These are phyloP conservation scores for Penicillium chermesinum DNA, from an alignment of 495 filamentous ascomycete genomes.

Conservation along the genomic window DNA sequence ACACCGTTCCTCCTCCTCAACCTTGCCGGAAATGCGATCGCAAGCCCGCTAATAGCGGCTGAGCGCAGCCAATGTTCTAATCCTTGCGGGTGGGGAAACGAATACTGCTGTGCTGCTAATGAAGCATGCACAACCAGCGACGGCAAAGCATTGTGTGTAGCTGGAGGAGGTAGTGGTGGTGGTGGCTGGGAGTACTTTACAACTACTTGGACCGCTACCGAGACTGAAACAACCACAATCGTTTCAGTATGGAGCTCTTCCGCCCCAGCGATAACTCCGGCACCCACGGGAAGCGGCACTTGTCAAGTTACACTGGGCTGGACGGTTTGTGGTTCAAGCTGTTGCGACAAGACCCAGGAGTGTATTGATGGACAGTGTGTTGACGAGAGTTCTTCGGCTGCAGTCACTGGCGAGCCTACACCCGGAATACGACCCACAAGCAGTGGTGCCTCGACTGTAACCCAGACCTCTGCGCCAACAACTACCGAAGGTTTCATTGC, in stretches of 20 bases:
- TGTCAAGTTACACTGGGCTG: slow-evolving; percentile 59
- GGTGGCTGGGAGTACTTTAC: slow-evolving; percentile 54
- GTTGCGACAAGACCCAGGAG: slow-evolving; percentile 68
- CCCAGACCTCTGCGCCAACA: slow-evolving; percentile 49
- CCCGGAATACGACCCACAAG: slow-evolving; percentile 70
- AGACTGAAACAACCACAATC: slow-evolving; percentile 60
- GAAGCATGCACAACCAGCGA: slow-evolving; percentile 58
- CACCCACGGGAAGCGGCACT: slow-evolving; percentile 40
- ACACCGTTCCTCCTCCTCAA: slow-evolving; percentile 24
- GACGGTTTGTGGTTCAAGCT: slow-evolving; percentile 64
- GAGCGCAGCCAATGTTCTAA: slow-evolving; percentile 47
- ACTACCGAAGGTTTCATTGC: slow-evolving; percentile 56
- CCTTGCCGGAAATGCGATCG: slow-evolving; percentile 24
- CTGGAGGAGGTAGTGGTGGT: slow-evolving; percentile 18
- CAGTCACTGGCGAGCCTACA: slow-evolving; percentile 33
- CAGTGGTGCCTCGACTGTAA: slow-evolving; percentile 49
- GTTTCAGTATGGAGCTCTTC: slow-evolving; percentile 64
- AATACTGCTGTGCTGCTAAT: slow-evolving; percentile 61
- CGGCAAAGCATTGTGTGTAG: slow-evolving; percentile 50
- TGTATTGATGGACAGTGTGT: slow-evolving; percentile 48
- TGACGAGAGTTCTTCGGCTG: slow-evolving; percentile 34
- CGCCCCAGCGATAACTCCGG: slow-evolving; percentile 18
- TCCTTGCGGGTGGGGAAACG: slow-evolving; percentile 60
- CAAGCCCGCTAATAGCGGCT: slow-evolving; percentile 27
- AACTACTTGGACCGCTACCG: slow-evolving; percentile 56